A percentile compares a stretch with the other conserved stretches of the same genome.
These are phyloP conservation scores for Aspergillus conjunctus DNA, from an alignment of 495 filamentous ascomycete genomes.

Conservation along the genomic window DNA sequence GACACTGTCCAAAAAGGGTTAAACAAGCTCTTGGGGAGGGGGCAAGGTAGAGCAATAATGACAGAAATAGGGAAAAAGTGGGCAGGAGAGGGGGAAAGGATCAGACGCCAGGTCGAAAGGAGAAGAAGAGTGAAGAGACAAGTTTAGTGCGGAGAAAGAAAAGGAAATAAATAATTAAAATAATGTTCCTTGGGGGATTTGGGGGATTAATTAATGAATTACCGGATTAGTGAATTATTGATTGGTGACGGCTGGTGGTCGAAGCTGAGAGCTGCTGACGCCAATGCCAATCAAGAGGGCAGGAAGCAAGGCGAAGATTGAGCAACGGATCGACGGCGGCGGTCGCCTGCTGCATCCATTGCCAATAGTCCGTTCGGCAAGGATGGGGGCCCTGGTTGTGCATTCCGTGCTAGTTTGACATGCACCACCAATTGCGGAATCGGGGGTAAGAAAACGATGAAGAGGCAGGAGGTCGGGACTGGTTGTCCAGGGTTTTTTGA, in stretches of 20 bases:
- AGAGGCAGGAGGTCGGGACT: constrained; percentile 5
- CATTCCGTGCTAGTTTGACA: constrained; percentile 23
- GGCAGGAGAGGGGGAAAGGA: constrained; percentile 1
- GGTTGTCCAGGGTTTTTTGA: constrained; percentile 22
- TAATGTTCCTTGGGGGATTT: too few relatives aligned
- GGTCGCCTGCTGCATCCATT: constrained; percentile 42
- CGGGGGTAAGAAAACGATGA: too few relatives aligned
- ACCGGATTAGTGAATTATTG: constrained; percentile 2
- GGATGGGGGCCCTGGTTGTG: constrained; percentile 19
- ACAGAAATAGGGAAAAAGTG: constrained; percentile 19
- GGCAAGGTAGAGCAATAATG: constrained; percentile 6
- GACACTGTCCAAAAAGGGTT: constrained; percentile 26
- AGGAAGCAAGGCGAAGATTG: constrained; percentile 39
- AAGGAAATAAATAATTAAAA: too few relatives aligned
- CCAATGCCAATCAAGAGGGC: constrained; percentile 35
- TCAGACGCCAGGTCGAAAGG: neutral
- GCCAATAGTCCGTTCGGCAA: constrained; percentile 46
- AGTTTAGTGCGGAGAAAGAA: constrained; percentile 3
- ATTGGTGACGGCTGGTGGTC: neutral
- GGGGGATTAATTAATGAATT: neutral
- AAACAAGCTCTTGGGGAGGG: constrained; percentile 16
- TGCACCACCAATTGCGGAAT: constrained; percentile 22
- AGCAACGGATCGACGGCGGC: constrained; percentile 45
- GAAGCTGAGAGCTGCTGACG: neutral
- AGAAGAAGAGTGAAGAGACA: neutral